A percentile compares a stretch with the other conserved stretches of the same genome.
phyloP scores from a whole-genome alignment of 2,329 filamentous ascomycete species.

The Neofusicoccum sp. region DNA sequence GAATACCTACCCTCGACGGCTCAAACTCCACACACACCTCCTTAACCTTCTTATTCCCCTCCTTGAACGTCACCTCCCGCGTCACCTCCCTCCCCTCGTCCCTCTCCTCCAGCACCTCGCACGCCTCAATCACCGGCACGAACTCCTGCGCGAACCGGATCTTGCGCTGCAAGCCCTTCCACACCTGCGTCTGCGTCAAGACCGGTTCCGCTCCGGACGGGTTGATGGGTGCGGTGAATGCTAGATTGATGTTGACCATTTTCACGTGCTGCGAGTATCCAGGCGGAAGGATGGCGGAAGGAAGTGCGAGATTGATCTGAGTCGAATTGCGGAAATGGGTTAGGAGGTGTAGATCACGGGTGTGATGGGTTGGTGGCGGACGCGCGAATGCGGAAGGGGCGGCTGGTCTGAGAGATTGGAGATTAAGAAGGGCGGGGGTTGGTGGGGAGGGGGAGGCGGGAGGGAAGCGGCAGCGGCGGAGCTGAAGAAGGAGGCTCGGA shows the following conservation, averaged over 20 bases:
- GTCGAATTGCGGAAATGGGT: neutral
- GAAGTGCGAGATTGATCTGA: neutral
- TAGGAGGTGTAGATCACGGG: neutral
- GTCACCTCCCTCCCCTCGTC: slow-evolving; percentile 32
- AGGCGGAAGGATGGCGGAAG: neutral
- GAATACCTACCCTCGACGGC: slow-evolving; percentile 28
- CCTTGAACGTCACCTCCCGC: slow-evolving; percentile 45
- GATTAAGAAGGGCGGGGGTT: neutral
- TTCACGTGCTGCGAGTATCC: slow-evolving; percentile 20
- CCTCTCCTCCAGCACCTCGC: slow-evolving; percentile 44
- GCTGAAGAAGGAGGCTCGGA: neutral
- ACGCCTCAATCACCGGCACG: slow-evolving; percentile 47
- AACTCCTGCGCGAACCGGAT: slow-evolving; percentile 50
- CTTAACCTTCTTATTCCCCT: slow-evolving; percentile 28
- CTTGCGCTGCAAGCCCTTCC: slow-evolving; percentile 51
- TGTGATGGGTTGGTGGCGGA: too few relatives aligned
- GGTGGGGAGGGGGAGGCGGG: neutral
- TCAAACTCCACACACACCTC: slow-evolving; percentile 43
- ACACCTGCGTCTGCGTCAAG: slow-evolving; percentile 38
- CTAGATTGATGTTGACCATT: slow-evolving; percentile 45
- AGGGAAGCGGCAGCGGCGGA: neutral
- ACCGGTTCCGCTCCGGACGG: slow-evolving; percentile 39
- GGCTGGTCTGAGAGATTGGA: neutral
- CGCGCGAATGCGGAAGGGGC: neutral
- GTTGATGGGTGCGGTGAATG: slow-evolving; percentile 51